phyloP scores from a whole-genome alignment of 176 grass and related monocot species.

The Otatea glauca region DNA sequence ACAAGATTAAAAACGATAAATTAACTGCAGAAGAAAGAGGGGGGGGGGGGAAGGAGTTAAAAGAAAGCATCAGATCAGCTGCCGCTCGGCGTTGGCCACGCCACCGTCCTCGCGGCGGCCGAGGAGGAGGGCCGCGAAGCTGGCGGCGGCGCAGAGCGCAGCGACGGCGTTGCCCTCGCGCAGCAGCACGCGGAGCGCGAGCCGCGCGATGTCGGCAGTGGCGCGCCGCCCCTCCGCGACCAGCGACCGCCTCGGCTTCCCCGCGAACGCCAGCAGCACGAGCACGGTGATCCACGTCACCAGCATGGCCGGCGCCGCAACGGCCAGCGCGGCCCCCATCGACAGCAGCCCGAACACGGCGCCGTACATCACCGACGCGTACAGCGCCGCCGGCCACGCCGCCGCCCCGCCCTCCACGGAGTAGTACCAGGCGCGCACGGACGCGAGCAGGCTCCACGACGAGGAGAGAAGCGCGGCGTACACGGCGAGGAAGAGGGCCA shows the following conservation, averaged over 20 bases:
- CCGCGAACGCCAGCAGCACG: constrained; percentile 84
- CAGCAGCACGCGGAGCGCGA: constrained; percentile 62
- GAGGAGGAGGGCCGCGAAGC: constrained; percentile 54
- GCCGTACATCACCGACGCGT: constrained; percentile 86
- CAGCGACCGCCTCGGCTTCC: constrained; percentile 51
- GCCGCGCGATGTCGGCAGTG: constrained; percentile 65
- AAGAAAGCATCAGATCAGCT: background rate
- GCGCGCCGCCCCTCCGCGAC: constrained; percentile 65
- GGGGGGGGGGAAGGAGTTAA: too few relatives aligned
- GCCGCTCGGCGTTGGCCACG: too few relatives aligned
- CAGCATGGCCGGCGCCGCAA: constrained; percentile 75
- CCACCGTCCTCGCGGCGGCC: background rate
- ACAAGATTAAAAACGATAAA: background rate
- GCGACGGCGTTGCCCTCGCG: constrained; percentile 69
- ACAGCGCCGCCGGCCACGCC: constrained; percentile 61
- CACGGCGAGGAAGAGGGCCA: constrained; percentile 66
- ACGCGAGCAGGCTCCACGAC: constrained; percentile 65
- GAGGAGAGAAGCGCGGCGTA: constrained; percentile 75
- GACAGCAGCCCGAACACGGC: constrained; percentile 82
- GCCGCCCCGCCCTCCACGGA: background rate
- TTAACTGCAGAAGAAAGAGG: background rate
- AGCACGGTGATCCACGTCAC: constrained; percentile 91
- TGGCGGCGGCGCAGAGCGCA: constrained; percentile 55
- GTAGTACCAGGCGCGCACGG: constrained; percentile 86
- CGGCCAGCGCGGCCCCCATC: constrained; percentile 77